Evolutionary conservation across 179 eudicot genomes (phyloP).

Genomic region (Patellifolia procumbens): DNA sequence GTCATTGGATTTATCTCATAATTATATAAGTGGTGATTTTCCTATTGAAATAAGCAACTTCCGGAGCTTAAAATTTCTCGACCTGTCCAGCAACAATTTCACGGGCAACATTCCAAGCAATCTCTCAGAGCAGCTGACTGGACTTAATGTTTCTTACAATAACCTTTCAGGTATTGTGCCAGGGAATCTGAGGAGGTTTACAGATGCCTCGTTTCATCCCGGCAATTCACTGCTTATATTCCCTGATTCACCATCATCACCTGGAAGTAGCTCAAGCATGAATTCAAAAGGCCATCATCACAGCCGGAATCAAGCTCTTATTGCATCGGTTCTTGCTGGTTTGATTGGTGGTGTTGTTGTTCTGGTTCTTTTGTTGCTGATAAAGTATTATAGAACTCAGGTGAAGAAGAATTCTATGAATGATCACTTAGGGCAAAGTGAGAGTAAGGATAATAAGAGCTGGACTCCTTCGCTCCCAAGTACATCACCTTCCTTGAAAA

Average conservation of each 20-base stretch:
- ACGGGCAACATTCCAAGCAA: constrained; percentile 52
- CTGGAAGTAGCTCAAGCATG: constrained; percentile 23
- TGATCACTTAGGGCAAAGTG: constrained; percentile 23
- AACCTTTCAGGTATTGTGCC: constrained; percentile 66
- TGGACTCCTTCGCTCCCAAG: constrained; percentile 33
- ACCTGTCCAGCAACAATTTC: constrained; percentile 51
- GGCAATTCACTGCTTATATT: constrained; percentile 47
- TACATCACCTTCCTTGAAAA: constrained; percentile 28
- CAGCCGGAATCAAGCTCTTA: constrained; percentile 33
- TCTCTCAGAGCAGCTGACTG: constrained; percentile 43
- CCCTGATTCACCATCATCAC: constrained; percentile 33
- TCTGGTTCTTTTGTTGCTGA: constrained; percentile 34
- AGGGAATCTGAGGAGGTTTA: constrained; percentile 47
- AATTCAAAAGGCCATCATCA: constrained; percentile 27
- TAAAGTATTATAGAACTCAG: constrained; percentile 40
- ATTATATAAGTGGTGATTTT: constrained; percentile 42
- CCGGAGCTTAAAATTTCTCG: constrained; percentile 43
- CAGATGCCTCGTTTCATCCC: constrained; percentile 57
- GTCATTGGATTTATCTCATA: constrained; percentile 54
- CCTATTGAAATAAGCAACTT: constrained; percentile 45
- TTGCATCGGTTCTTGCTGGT: constrained; percentile 47
- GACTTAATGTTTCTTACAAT: constrained; percentile 55
- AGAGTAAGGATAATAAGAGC: constrained; percentile 33
- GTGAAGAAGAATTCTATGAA: constrained; percentile 13
- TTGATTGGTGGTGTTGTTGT: constrained; percentile 34